Percentiles rank a stretch among this genome's conserved stretches.
Conservation (phyloP, 495 filamentous ascomycete species). For the Aspergillus haitiensis region DNA sequence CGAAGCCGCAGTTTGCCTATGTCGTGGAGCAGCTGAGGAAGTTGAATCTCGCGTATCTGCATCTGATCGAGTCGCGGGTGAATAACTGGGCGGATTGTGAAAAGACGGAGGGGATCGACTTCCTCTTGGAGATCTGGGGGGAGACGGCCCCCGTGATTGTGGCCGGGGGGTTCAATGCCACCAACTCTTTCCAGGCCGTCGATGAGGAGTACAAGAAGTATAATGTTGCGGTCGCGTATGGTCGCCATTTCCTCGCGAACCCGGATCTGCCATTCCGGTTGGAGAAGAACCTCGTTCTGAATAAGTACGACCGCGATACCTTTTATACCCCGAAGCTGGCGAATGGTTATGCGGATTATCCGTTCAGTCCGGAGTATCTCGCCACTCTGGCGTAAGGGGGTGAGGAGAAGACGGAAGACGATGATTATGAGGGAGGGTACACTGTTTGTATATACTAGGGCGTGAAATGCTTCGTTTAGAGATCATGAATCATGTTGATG, state of each 20-base stretch:
- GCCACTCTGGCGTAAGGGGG: constrained; percentile 3
- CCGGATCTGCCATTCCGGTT: constrained; percentile 70
- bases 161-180: constrained; percentile 60
- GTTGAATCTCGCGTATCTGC: constrained; percentile 64
- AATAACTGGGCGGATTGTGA: constrained; percentile 40
- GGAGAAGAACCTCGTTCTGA: constrained; percentile 54
- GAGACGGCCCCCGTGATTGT: constrained; percentile 56
- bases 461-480: no score
- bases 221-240: constrained; percentile 58
- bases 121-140: constrained; percentile 42
- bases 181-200: constrained; percentile 39
- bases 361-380: constrained; percentile 42
- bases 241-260: constrained; percentile 65
- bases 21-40: constrained; percentile 53
- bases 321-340: constrained; percentile 57
- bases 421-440: no score
- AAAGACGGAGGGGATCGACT: constrained; percentile 50
- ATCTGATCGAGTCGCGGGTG: constrained; percentile 59
- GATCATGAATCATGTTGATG: no score
- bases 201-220: constrained; percentile 54
- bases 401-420: no score
- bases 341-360: constrained; percentile 65
- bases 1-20: constrained; percentile 61
- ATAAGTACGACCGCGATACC: constrained; percentile 53
- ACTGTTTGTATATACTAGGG: no score